Base-by-base conservation (phyloP, 306 rosid species). In the Citrullus colocynthis region DNA sequence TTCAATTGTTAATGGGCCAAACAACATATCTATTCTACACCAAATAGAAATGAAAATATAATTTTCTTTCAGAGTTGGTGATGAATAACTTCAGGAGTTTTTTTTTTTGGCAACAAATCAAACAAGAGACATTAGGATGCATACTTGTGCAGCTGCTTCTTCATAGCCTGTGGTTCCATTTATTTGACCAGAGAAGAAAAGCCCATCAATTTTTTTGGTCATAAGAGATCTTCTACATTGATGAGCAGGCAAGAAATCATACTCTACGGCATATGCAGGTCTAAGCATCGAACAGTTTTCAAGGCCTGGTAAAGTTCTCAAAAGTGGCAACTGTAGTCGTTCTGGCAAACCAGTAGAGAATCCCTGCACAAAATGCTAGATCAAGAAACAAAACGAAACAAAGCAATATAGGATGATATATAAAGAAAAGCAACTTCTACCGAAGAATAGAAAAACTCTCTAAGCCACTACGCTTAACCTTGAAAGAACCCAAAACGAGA, bases 181-280 rank as follows among this genome's bases (percentile, higher is more conserved):
- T 85, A 92, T 92, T 89, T 94, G 98, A 84, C 98, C 98, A 54
- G 98, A 92, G 88, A 94, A 92, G 89, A 94, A 94, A 86, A 94
- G 89, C 45, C 98, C 97, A 81, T 85, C 88, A 64, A 94, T 84
- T 87, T 86, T 94, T 89, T 94, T 94, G 8, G 98, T 94, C 98
- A 92, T 94, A 39, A 94, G 96, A 86, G 97, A 89, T 82, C 93
- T 90, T 79, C 87, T 20, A 48, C 98, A 94, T 80, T 94, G 97
- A 88, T 94, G 83, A 85, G 98, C 95, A 54, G 96, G 98, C 83
- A 94, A 87, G 90, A 81, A 94, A 73, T 94, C 96, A 83, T 94
- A 94, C 85, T 94, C 98, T 77, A 94, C 98, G 5, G 98, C 98
- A 87, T 94, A 94, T 69, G 98, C 98, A 65, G 98, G 98, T 84